Conservation (phyloP, 1,284 basidiomycete genomes). For the Moesziomyces sp. region DNA sequence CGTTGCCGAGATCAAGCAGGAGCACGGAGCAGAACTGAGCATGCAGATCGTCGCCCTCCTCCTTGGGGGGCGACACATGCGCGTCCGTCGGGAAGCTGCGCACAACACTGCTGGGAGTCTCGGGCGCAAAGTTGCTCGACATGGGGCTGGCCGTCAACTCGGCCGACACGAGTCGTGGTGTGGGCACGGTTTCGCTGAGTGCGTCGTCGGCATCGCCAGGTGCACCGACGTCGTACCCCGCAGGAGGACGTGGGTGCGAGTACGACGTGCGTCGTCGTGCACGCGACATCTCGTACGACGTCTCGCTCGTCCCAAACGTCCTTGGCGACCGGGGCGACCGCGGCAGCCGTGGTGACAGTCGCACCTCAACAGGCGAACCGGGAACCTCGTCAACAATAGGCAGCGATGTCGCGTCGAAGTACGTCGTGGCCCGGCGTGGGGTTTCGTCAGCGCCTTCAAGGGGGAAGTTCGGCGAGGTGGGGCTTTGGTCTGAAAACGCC, state of each 20-base stretch:
- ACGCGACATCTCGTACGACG: slow-evolving; percentile 6
- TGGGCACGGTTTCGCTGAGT: slow-evolving; percentile 6
- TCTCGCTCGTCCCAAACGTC: slow-evolving; percentile 20
- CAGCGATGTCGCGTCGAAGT: slow-evolving; percentile 18
- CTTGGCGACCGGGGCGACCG: slow-evolving; percentile 1
- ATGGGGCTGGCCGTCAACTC: slow-evolving; percentile 13
- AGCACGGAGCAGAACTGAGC: slow-evolving; percentile 35
- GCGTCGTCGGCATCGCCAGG: not conserved
- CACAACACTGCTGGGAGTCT: slow-evolving; percentile 16
- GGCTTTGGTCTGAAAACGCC: slow-evolving; percentile 9
- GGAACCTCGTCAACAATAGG: slow-evolving; percentile 14
- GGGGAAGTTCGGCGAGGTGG: slow-evolving; percentile 22
- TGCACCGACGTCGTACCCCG: slow-evolving; percentile 1
- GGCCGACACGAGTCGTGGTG: slow-evolving; percentile 1
- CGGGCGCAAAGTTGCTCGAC: slow-evolving; percentile 19
- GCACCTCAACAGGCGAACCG: not conserved
- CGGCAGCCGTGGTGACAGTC: slow-evolving; percentile 1
- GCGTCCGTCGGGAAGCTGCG: slow-evolving; percentile 4
- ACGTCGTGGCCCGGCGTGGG: slow-evolving; percentile 12
- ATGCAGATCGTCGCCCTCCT: slow-evolving; percentile 18
- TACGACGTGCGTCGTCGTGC: slow-evolving; percentile 11
- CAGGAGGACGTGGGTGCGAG: slow-evolving; percentile 14
- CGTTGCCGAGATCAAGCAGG: slow-evolving; percentile 32
- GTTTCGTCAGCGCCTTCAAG: not conserved
- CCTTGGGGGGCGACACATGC: not conserved